Conservation (phyloP, 345 rosid genomes). For the Eucalyptus pauciflora region DNA sequence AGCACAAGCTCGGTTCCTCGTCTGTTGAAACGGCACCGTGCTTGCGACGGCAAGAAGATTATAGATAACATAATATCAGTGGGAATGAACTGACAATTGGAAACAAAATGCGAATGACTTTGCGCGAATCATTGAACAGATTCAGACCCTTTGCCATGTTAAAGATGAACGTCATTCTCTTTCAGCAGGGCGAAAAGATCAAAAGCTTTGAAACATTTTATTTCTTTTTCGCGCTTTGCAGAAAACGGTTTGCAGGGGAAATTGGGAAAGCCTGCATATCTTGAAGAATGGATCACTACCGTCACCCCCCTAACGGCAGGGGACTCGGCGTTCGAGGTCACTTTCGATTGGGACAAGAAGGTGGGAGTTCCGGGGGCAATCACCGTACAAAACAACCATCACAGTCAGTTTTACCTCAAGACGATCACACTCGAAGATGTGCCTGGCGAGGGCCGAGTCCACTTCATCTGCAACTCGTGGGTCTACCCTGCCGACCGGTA, state of each 20-base stretch:
- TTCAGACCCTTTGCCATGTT: not conserved
- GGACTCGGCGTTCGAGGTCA: constrained; percentile 14
- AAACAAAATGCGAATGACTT: not conserved
- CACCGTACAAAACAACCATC: constrained; percentile 19
- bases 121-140: not conserved
- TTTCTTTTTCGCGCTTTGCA: not conserved
- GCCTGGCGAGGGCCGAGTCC: constrained; percentile 26
- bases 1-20: not conserved
- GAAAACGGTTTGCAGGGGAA: constrained; percentile 19
- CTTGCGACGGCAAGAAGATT: not conserved
- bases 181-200: not conserved
- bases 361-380: constrained; percentile 26
- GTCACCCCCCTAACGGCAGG: not conserved
- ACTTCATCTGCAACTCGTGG: constrained; percentile 44
- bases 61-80: not conserved
- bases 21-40: not conserved
- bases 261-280: constrained; percentile 12
- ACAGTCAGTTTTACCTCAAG: constrained; percentile 25
- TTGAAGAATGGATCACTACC: constrained; percentile 18
- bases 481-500: constrained; percentile 22
- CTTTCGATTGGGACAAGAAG: constrained; percentile 22
- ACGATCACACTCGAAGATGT: constrained; percentile 24
- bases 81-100: not conserved
- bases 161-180: not conserved
- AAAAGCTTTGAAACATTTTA: not conserved